These are phyloP conservation scores for Amanita jacksonii DNA, from an alignment of 768 basidiomycete species.

Conservation along the genomic window DNA sequence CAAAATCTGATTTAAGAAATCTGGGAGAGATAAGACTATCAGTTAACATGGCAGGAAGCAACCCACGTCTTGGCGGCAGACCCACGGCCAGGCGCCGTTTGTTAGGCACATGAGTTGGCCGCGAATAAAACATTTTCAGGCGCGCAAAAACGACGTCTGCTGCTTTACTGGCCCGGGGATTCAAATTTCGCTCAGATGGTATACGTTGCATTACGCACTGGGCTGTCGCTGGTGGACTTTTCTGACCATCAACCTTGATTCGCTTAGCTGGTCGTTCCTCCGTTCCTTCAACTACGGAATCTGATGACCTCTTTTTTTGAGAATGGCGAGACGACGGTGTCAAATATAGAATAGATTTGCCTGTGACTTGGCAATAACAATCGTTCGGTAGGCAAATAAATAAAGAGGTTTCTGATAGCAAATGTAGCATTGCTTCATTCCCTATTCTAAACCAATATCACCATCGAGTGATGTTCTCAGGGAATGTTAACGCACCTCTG, in stretches of 20 bases:
- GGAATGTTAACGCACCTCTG: constrained; percentile 35
- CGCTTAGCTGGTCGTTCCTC: constrained; percentile 1
- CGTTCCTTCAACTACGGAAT: background rate
- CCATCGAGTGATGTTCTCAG: background rate
- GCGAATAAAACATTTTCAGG: constrained; percentile 56
- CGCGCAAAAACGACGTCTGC: constrained; percentile 46
- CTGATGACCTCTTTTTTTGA: background rate
- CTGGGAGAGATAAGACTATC: constrained; percentile 25
- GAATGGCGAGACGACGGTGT: constrained; percentile 17
- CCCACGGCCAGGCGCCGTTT: constrained; percentile 47
- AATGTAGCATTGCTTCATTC: constrained; percentile 63
- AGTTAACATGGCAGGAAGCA: background rate
- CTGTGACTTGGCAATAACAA: constrained; percentile 78
- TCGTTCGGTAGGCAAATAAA: constrained; percentile 76
- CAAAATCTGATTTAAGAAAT: constrained; percentile 53
- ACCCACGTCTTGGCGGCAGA: constrained; percentile 57
- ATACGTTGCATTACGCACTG: background rate
- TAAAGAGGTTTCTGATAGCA: constrained; percentile 65
- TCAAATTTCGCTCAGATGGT: background rate
- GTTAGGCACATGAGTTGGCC: constrained; percentile 45
- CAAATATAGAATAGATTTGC: constrained; percentile 47
- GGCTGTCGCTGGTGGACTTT: background rate
- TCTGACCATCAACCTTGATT: background rate
- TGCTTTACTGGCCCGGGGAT: constrained; percentile 27
- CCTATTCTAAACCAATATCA: constrained; percentile 51